Percentiles rank a stretch among this genome's conserved stretches.
Evolutionary conservation across 331 rosid genomes (phyloP).

Genomic region (Malus hybrid): DNA sequence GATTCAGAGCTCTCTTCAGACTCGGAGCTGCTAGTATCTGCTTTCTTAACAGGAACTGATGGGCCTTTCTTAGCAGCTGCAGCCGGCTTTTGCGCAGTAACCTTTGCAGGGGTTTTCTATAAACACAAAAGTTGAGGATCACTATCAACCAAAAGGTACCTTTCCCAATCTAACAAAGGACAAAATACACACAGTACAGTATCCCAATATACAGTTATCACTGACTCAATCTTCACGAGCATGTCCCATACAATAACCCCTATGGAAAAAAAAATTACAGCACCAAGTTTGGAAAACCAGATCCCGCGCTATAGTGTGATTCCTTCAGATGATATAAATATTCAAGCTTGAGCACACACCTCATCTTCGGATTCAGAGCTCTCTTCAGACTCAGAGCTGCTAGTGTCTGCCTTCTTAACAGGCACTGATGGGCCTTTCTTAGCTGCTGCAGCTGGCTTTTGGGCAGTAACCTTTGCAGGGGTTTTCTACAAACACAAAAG

Average conservation of each 20-base stretch:
- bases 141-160: background rate
- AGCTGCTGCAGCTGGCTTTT: background rate
- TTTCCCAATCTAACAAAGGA: background rate
- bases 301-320: too few species aligned
- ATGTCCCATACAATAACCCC: background rate
- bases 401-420: constrained; percentile 22
- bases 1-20: constrained; percentile 17
- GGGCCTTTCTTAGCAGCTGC: constrained; percentile 14
- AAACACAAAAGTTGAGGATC: background rate
- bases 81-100: background rate
- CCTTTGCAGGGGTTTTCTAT: constrained; percentile 12
- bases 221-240: background rate
- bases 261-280: background rate
- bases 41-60: constrained; percentile 20
- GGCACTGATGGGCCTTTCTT: constrained; percentile 14
- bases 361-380: constrained; percentile 32
- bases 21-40: constrained; percentile 18
- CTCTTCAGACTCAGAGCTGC: constrained; percentile 9
- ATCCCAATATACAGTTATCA: background rate
- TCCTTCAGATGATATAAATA: background rate
- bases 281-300: background rate
- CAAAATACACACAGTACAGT: background rate
- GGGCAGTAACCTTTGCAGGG: constrained; percentile 8
- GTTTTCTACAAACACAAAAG: background rate
- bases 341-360: constrained; percentile 2